These are phyloP conservation scores for Cladochytrium replicatum DNA, from an alignment of 192 early-diverging fungal species.

Conservation along the genomic window DNA sequence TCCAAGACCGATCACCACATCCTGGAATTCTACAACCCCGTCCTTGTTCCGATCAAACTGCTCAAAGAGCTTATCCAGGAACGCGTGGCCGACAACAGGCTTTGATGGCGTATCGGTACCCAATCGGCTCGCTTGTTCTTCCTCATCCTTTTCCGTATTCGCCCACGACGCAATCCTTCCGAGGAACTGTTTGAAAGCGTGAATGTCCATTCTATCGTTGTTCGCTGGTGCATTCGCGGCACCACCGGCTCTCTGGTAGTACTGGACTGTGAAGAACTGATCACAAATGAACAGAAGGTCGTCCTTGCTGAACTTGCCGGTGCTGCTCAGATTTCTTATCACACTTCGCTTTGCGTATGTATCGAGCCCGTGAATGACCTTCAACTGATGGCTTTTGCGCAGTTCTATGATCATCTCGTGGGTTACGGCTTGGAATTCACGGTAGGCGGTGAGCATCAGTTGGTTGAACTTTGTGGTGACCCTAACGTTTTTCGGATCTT, in stretches of 20 bases:
- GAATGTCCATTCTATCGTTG: constrained; percentile 62
- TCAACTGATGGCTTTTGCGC: constrained; percentile 74
- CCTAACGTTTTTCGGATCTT: constrained; percentile 12
- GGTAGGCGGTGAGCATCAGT: constrained; percentile 81
- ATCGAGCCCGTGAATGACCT: constrained; percentile 86
- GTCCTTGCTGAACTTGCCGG: constrained; percentile 71
- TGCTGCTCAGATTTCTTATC: constrained; percentile 69
- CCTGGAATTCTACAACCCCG: constrained; percentile 60
- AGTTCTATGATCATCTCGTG: constrained; percentile 64
- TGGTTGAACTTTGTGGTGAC: constrained; percentile 69
- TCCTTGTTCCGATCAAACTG: constrained; percentile 43
- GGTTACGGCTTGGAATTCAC: constrained; percentile 78
- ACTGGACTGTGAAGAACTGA: constrained; percentile 66
- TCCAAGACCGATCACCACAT: constrained; percentile 67
- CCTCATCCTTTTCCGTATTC: constrained; percentile 20
- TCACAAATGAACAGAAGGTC: constrained; percentile 85
- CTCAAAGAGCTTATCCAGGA: constrained; percentile 31
- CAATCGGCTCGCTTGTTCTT: constrained; percentile 25
- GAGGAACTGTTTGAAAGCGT: constrained; percentile 53
- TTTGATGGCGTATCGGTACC: constrained; percentile 15
- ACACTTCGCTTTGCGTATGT: constrained; percentile 83
- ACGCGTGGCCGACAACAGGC: constrained; percentile 21
- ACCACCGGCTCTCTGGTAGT: constrained; percentile 3
- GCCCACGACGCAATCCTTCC: constrained; percentile 34
- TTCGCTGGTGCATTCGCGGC: constrained; percentile 40